Conservation (phyloP, 163 green algal species). For the Scenedesmus sp. region DNA sequence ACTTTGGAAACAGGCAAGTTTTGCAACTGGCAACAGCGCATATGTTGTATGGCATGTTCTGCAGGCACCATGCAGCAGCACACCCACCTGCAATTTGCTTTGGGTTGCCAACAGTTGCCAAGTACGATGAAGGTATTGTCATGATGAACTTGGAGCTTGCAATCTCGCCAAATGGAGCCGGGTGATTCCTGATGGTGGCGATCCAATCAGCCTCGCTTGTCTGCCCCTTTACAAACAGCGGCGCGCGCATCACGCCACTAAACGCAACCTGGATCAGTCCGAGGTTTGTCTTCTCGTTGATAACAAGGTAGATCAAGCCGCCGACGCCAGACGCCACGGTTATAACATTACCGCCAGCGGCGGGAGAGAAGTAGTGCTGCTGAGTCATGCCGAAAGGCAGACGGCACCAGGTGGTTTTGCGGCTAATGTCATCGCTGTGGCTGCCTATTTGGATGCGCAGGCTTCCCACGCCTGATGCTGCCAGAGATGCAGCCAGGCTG, state of each 20-base stretch:
- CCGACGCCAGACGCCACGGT: background rate
- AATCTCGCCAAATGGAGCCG: constrained; percentile 46
- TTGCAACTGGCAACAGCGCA: too few species aligned
- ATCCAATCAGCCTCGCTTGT: constrained; percentile 22
- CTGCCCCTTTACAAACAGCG: background rate
- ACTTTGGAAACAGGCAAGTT: too few species aligned
- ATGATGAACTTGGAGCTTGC: constrained; percentile 23
- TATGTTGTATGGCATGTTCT: too few species aligned
- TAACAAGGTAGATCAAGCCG: background rate
- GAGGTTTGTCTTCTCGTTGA: background rate
- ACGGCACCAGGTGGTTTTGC: background rate
- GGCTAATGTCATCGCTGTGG: background rate
- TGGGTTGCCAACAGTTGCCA: background rate
- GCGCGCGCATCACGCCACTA: background rate
- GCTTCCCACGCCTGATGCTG: background rate
- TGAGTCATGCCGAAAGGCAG: background rate
- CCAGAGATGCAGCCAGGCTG: background rate
- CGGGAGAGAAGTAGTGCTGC: background rate
- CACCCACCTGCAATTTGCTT: background rate
- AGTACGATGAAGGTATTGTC: background rate
- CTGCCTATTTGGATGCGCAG: background rate
- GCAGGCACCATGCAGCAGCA: too few species aligned
- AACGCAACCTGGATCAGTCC: background rate
- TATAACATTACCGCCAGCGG: background rate
- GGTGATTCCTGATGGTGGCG: constrained; percentile 15